These are phyloP conservation scores for Phytophthora sojae DNA, from an alignment of 352 stramenopile genomes.

Conservation along the genomic window DNA sequence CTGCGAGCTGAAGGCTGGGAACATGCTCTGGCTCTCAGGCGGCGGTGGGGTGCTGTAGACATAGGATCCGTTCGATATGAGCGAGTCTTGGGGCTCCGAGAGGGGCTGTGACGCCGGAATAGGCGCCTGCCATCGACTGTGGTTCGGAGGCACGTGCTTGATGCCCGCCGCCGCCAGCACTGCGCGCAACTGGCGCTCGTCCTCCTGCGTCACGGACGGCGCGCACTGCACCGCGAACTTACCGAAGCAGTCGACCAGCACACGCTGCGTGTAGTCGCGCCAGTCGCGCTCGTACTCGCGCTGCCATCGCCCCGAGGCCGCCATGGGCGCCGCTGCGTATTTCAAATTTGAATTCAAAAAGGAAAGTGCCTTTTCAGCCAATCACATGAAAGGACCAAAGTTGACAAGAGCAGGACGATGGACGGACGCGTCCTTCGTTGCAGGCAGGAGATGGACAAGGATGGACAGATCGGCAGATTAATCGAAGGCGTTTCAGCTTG, in stretches of 20 bases:
- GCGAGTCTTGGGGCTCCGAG: constrained; percentile 17
- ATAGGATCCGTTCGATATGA: constrained; percentile 61
- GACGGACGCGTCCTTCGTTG: background rate
- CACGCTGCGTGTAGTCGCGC: constrained; percentile 46
- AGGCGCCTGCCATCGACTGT: constrained; percentile 41
- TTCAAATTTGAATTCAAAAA: constrained; percentile 40
- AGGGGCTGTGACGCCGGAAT: constrained; percentile 28
- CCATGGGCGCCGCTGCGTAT: constrained; percentile 9
- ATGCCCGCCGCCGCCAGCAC: constrained; percentile 43
- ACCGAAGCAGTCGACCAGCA: constrained; percentile 51
- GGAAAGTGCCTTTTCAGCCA: constrained; percentile 20
- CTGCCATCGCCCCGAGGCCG: constrained; percentile 47
- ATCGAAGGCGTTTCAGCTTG: background rate
- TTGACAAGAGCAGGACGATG: background rate
- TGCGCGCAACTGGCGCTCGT: constrained; percentile 50
- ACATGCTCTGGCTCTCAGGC: constrained; percentile 42
- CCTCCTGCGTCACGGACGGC: constrained; percentile 33
- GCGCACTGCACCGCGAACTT: constrained; percentile 28
- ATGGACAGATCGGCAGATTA: background rate
- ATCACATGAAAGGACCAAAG: constrained; percentile 9
- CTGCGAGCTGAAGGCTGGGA: constrained; percentile 67
- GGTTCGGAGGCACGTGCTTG: constrained; percentile 39
- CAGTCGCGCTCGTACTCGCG: constrained; percentile 75
- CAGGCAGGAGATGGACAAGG: background rate
- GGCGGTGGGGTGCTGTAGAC: constrained; percentile 67